Conservation (phyloP, 768 basidiomycete species). For the button mushroom (Agaricus bisporus) region DNA sequence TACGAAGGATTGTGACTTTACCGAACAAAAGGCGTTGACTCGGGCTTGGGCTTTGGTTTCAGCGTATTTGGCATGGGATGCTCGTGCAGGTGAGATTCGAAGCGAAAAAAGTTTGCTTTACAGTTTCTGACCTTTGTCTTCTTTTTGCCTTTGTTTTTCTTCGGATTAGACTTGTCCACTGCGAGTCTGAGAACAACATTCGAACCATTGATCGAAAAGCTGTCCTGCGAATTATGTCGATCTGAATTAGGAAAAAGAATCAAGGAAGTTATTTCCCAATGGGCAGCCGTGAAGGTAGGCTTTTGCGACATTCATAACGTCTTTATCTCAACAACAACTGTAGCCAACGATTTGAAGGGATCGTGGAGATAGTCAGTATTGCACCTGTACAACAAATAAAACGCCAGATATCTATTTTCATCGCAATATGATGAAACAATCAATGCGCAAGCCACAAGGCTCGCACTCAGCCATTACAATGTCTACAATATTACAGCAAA, state of each 20-base stretch:
- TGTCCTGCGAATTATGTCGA: slow-evolving; percentile 5
- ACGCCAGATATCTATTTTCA: too few species aligned
- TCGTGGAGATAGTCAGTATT: too few species aligned
- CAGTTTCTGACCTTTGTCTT: too few species aligned
- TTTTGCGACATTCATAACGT: neutral
- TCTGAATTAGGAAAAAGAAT: slow-evolving; percentile 10
- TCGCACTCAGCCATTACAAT: too few species aligned
- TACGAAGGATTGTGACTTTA: slow-evolving; percentile 7
- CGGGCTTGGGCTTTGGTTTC: slow-evolving; percentile 8
- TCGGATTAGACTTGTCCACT: neutral
- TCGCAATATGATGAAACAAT: too few species aligned
- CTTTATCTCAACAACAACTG: neutral
- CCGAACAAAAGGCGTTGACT: slow-evolving; percentile 1
- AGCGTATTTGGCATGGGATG: neutral
- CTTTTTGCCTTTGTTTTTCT: too few species aligned
- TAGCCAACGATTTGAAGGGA: too few species aligned
- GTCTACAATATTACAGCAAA: too few species aligned
- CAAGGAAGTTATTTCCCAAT: neutral
- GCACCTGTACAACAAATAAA: too few species aligned
- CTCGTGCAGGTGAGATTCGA: neutral
- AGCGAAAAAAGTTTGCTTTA: too few species aligned
- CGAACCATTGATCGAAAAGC: neutral
- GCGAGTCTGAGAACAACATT: neutral
- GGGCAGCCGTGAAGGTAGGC: neutral
- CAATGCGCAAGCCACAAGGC: too few species aligned